Evolutionary conservation across 2,329 filamentous ascomycete genomes (phyloP), one percentile per base, ranked within the genome.

Genomic region (Sporothrix brunneoviolacea): DNA sequence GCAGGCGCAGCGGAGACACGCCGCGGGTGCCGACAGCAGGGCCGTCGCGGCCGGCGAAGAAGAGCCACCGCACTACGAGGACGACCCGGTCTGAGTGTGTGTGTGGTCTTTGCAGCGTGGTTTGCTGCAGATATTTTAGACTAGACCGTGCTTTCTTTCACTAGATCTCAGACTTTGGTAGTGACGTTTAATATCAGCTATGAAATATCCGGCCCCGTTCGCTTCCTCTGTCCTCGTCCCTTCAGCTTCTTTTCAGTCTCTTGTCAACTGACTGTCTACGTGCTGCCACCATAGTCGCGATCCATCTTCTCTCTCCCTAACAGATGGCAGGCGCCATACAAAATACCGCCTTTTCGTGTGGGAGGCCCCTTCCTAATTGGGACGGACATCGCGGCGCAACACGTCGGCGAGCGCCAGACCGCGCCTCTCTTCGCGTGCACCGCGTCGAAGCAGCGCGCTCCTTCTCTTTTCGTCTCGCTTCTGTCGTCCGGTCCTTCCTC

Each of bases 41-140:
- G 3, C 9, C 36, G 15, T 33, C 30, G 16, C 32, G 7, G 15
- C 19, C 18, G n/a, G 36, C 1, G 51, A 37, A 24, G 48, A 43
- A 3, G 35, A 35, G 8, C 39, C 33, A 9, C 38, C 51, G 4
- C 52, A 44, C 3, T 71, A 59, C 22, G 57, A 58, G 50, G 55
- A 56, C 35, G 46, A 57, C 43, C 57, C 55, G 2, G 54, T 60
- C 8, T 58, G 56, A 54, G 24, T 33, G 9, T 21, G 2, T 36
- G 38, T 48, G 1, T 18, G 18, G 4, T 48, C 27, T 37, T 44
- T 5, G 24, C n/a, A n/a, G 24, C 10, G 10, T 10, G 24, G 24
- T 33, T 21, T 15, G 10, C 13, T 44, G 5, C 24, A 18, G 7
- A 10, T 42, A 5, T 27, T 41, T 27, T 38, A 13, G 7, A n/a